Base-by-base conservation (phyloP, 768 basidiomycete species). In the Boletus bicolor region DNA sequence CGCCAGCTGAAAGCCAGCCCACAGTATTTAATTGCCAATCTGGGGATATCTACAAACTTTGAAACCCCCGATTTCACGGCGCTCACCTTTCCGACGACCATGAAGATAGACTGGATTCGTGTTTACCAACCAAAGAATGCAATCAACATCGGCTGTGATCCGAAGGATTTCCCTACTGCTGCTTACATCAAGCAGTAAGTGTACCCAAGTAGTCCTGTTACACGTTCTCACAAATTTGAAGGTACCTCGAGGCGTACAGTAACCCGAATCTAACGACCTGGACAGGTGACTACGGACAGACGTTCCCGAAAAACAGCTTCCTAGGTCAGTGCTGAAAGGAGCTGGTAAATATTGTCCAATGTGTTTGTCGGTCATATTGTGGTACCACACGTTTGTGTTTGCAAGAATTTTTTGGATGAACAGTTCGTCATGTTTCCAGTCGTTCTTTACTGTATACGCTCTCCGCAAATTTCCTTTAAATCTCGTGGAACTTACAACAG, bases 101-200 rank as follows among this genome's bases (percentile, higher is more conserved):
- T 97, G 90, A 77, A 75, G 46, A 76, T 96, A 41, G 92, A 97
- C 68, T 97, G 87, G 75, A 83, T 98, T 52, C 83, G 95, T 24
- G 90, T 98, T 8, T 98, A 97, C 71, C 95, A 97, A 68, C 83
- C 83, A 3, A 75, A 79, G 64, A 70, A 82, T 58, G 67, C 78
- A 32, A 77, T 83, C 54, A 95, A 93, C 68, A 78, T 92, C 49
- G 93, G 94, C 15, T 98, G 94, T 67, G 86, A 90, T 67, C 94
- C 94, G 12, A 65, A 73, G 44, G 80, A 82, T 43, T 88, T 81
- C 68, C 94, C 96, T 1, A 98, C 96, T 0, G 72, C 79, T 48
- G 78, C 79, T 12, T 98, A 98, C 69, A 98, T 96, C 69, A 74
- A 86, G 46, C 70, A 82, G 82, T 88, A 60, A 51, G 81, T 70